phyloP scores from a whole-genome alignment of 768 basidiomycete genomes.

The Fibroporia radiculosa region DNA sequence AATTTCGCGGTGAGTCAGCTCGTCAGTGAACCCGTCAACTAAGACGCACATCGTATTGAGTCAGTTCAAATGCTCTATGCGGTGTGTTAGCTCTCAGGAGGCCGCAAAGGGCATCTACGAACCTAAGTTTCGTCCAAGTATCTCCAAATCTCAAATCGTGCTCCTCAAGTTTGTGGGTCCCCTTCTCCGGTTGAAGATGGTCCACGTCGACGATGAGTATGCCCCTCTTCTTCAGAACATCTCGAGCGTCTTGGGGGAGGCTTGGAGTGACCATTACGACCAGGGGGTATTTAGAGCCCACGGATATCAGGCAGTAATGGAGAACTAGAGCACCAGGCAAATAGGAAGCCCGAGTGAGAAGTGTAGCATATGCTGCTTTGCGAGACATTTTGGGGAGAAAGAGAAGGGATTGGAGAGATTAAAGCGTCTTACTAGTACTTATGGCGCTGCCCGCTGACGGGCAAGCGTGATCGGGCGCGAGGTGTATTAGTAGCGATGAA shows the following conservation, averaged over 20 bases:
- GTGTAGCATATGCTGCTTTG: constrained; percentile 62
- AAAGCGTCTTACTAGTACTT: not conserved
- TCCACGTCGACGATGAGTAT: constrained; percentile 57
- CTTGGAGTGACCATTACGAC: constrained; percentile 42
- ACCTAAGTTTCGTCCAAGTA: constrained; percentile 60
- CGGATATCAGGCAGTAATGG: constrained; percentile 36
- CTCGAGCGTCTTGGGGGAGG: constrained; percentile 29
- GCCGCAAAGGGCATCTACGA: constrained; percentile 6
- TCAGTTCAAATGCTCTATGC: constrained; percentile 62
- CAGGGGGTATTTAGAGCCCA: constrained; percentile 40
- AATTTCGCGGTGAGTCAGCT: not conserved
- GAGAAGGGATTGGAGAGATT: not conserved
- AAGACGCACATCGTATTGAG: constrained; percentile 61
- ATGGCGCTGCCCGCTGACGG: not conserved
- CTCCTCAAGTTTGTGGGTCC: constrained; percentile 23
- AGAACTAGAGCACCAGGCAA: constrained; percentile 51
- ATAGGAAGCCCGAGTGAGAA: constrained; percentile 63
- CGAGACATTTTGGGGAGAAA: constrained; percentile 8
- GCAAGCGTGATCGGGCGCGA: not conserved
- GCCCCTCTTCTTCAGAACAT: constrained; percentile 41
- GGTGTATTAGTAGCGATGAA: not conserved
- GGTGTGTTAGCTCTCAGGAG: not conserved
- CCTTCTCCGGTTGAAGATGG: constrained; percentile 44
- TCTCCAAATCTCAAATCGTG: constrained; percentile 47
- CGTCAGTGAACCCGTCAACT: too few species aligned